phyloP scores from a whole-genome alignment of 169 alveolate species.

The Cystoisospora suis region DNA sequence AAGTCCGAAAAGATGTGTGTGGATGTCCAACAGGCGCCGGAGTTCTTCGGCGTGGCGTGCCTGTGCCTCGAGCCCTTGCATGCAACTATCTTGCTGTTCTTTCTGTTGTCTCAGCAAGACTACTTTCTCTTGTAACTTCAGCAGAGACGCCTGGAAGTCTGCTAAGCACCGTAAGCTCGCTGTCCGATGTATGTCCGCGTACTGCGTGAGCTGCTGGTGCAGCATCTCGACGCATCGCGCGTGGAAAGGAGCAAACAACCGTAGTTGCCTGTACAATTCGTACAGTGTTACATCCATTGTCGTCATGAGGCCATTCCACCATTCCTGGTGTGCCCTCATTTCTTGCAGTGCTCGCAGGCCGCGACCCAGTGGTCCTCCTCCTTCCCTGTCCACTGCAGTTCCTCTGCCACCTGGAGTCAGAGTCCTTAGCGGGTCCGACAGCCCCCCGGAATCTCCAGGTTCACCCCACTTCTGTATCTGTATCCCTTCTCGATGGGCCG shows the following conservation, averaged over 20 bases:
- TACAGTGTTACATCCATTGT: neutral
- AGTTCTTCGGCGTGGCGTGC: neutral
- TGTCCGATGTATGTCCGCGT: neutral
- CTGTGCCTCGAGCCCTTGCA: neutral
- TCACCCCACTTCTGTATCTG: no score
- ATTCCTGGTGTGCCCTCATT: neutral
- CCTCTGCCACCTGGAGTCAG: no score
- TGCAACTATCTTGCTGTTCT: neutral
- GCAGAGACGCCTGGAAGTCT: neutral
- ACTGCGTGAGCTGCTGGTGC: neutral
- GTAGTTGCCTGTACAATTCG: constrained; percentile 14
- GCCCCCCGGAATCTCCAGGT: no score
- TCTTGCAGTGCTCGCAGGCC: constrained; percentile 10
- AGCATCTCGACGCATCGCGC: constrained; percentile 5
- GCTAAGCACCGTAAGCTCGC: neutral
- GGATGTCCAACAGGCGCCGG: constrained; percentile 34
- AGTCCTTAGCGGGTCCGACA: no score
- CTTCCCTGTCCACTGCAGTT: no score
- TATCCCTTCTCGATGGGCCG: no score
- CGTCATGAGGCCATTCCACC: constrained; percentile 14
- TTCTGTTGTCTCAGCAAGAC: neutral
- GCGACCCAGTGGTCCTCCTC: no score
- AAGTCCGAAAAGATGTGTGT: neutral
- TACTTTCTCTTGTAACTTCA: neutral
- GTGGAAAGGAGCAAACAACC: constrained; percentile 13